Evolutionary conservation across 148 eudicot genomes (phyloP).

Genomic region (Polygonum aviculare): DNA sequence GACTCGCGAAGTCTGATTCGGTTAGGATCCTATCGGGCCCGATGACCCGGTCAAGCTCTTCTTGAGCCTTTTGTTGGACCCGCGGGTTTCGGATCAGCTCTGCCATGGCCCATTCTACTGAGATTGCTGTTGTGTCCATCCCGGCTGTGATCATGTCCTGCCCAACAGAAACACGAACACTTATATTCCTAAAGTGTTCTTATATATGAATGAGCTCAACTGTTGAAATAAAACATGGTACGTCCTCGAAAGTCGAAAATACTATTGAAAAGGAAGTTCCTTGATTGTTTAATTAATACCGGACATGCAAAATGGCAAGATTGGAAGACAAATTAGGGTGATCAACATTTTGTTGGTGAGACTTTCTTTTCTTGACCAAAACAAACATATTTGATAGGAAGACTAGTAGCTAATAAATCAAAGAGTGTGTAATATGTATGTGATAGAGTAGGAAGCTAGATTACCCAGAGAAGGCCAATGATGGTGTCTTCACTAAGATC

Average conservation of each 20-base stretch:
- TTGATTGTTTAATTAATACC: no score
- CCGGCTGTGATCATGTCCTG: constrained; percentile 28
- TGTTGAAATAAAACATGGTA: no score
- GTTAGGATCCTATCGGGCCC: constrained; percentile 17
- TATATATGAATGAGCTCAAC: no score
- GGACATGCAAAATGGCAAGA: no score
- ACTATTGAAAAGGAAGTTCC: no score
- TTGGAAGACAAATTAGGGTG: no score
- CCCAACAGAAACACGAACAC: not conserved
- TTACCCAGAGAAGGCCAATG: constrained; percentile 82
- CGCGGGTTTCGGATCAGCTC: constrained; percentile 22
- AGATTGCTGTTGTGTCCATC: constrained; percentile 22
- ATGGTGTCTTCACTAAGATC: constrained; percentile 76
- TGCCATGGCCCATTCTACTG: constrained; percentile 29
- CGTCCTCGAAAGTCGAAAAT: no score
- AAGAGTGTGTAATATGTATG: no score
- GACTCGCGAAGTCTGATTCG: constrained; percentile 20
- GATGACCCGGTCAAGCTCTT: constrained; percentile 20
- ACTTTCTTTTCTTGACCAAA: no score
- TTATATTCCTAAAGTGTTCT: not conserved
- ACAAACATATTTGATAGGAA: not conserved
- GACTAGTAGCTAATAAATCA: no score
- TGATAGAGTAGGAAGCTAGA: constrained; percentile 8
- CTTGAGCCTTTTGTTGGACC: constrained; percentile 20
- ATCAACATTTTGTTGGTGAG: no score